Evolutionary conservation across 805 yeast species (phyloP), one percentile per base, ranked within the genome.

Genomic region (Metschnikowia peoriensis): DNA sequence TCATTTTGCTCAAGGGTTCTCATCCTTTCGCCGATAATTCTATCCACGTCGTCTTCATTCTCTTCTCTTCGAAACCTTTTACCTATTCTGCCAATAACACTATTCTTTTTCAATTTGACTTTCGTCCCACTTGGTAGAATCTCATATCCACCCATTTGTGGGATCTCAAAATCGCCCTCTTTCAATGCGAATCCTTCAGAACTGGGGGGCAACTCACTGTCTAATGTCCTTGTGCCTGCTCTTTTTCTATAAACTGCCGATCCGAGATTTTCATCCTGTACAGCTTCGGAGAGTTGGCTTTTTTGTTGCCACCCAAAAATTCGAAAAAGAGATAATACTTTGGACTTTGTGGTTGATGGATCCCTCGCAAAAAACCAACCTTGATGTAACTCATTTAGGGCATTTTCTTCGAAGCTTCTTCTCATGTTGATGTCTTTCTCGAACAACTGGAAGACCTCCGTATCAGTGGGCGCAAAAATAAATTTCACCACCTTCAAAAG

Each of bases 51-150:
- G 32, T 73, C 80, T 9, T 73, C 78, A 6, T 60, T 51, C 10
- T 47, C 56, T 10, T 62, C 61, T 27, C 64, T 70, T 49, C 75
- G 68, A 37, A 80, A 63, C 52, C 73, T 72, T 50, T 73, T 77
- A 3, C 71, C 71, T 1, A 77, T 40, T 46, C 61, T 70, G 11
- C 66, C 58, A 49, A 67, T 60, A 32, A 58, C 38, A 28, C 60
- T 57, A 6, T 52, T 58, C 40, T 62, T 54, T 48, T 58, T 66
- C 32, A 71, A 65, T 70, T 76, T 79, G 22, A 88, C 73, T 14
- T 82, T 69, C 56, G 85, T 81, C 38, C 96, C 96, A 65, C 92
- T 85, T 1, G 96, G 96, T 52, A 88, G 73, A 44, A 84, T 70
- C 58, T 86, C 93, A 42, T 74, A 76, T 8, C 73, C 79, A 11